Conservation (phyloP, 805 yeast species). For the Suhomyces xylopsoci region DNA sequence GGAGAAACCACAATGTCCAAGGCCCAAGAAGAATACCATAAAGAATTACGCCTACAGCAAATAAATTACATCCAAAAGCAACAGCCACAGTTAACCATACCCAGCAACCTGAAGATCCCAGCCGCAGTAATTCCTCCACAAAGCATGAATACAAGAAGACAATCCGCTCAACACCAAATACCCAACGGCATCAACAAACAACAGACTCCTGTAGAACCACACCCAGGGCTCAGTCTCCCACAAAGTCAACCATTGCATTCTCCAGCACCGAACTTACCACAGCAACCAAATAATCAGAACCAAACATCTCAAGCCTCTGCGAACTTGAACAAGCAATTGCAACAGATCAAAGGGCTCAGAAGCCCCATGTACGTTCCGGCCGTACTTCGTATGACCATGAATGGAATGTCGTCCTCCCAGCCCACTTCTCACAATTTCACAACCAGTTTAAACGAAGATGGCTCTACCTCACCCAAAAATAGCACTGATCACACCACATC, state of each 20-base stretch:
- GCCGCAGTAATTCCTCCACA: conserved; percentile 26
- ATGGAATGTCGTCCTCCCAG: conserved; percentile 5
- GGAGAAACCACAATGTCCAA: background rate
- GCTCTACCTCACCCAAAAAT: conserved; percentile 8
- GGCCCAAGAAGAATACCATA: conserved; percentile 6
- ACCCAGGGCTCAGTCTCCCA: conserved; percentile 19
- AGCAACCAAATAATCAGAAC: background rate
- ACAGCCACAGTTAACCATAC: background rate
- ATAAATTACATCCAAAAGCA: conserved; percentile 1
- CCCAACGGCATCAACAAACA: background rate
- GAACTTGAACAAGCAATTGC: conserved; percentile 35
- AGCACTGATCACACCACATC: background rate
- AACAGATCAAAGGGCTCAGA: conserved; percentile 75
- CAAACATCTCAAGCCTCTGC: background rate
- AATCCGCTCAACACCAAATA: background rate
- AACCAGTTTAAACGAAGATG: conserved; percentile 5
- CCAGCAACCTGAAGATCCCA: conserved; percentile 10
- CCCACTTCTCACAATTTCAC: background rate
- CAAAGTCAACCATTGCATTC: conserved; percentile 6
- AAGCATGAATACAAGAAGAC: conserved; percentile 20
- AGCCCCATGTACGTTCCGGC: conserved; percentile 91
- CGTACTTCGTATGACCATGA: conserved; percentile 54
- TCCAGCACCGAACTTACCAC: background rate
- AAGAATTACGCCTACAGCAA: conserved; percentile 4
- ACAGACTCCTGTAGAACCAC: conserved; percentile 11